A percentile compares a stretch with the other conserved stretches of the same genome.
These are phyloP conservation scores for Staphylotrichum longicolle DNA, from an alignment of 495 filamentous ascomycete genomes.

Conservation along the genomic window DNA sequence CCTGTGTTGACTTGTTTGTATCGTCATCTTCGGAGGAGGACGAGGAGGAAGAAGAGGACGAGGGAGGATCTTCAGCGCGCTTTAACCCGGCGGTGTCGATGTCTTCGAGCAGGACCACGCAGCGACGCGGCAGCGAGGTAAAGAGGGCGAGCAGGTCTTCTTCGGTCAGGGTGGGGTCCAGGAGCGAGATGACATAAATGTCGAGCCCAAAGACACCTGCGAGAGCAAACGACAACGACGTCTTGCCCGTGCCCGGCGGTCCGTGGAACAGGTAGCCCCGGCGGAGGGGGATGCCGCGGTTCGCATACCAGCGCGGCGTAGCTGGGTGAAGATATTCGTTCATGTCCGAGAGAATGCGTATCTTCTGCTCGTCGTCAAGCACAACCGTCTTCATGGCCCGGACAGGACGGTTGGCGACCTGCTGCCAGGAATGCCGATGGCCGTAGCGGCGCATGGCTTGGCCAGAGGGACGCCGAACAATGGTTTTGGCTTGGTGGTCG, in stretches of 20 bases:
- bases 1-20: background rate
- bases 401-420: slow-evolving; percentile 66
- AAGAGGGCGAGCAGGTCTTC: slow-evolving; percentile 68
- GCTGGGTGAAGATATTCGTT: slow-evolving; percentile 81
- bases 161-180: slow-evolving; percentile 64
- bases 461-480: slow-evolving; percentile 47
- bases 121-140: slow-evolving; percentile 58
- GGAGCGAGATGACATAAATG: slow-evolving; percentile 63
- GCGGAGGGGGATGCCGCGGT: slow-evolving; percentile 85
- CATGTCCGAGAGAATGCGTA: slow-evolving; percentile 71
- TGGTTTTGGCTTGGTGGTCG: slow-evolving; percentile 48
- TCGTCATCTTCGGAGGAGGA: background rate
- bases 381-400: slow-evolving; percentile 82
- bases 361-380: slow-evolving; percentile 71
- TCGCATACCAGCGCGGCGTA: slow-evolving; percentile 73
- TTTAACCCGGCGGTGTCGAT: slow-evolving; percentile 67
- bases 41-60: slow-evolving; percentile 4
- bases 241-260: slow-evolving; percentile 67
- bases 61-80: slow-evolving; percentile 34
- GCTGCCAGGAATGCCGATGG: slow-evolving; percentile 55
- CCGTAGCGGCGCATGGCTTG: slow-evolving; percentile 34
- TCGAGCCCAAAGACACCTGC: slow-evolving; percentile 68
- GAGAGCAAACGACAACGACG: slow-evolving; percentile 60
- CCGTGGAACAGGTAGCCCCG: slow-evolving; percentile 84
- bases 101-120: slow-evolving; percentile 69